Evolutionary conservation across 2,329 filamentous ascomycete genomes (phyloP), one percentile per base, ranked within the genome.

Genomic region (Colletotrichum aenigma): DNA sequence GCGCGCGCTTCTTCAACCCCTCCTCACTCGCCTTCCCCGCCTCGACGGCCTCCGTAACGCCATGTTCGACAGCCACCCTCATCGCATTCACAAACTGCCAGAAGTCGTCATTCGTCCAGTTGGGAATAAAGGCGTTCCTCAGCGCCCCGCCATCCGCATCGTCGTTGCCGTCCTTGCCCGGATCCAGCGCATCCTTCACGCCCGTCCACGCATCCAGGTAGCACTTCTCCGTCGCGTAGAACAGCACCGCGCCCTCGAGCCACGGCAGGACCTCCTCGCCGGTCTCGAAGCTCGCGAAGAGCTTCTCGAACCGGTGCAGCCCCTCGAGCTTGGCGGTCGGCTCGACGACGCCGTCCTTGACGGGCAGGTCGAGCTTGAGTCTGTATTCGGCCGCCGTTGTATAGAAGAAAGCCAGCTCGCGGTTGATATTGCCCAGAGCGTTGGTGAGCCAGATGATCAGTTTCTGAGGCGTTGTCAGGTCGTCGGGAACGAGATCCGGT

Each of bases 141-240:
- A 94, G 82, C 7, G 92, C 93, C 0, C 93, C 93, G 0, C 92
- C 92, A 81, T 94, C 93, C 1, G 85, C 85, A 80, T 94, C 92
- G n/a, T 82, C 79, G 15, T 13, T 32, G 8, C 66, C 38, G 21
- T 66, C 71, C 7, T 16, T 28, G 5, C 10, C 52, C 18, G 76
- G 76, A 3, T 79, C 78, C 21, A 85, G 81, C 78, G 88, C 83
- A 6, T 81, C 77, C 76, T 82, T 86, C 5, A 89, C 88, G 81
- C 87, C 89, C 12, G 85, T 86, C 92, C 92, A 93, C 15, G 91
- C 88, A 52, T 89, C 86, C 21, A 93, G 81, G 80, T 93, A 93
- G 75, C 88, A 89, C 62, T 88, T 91, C 84, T 96, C 94, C 2
- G 93, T 95, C n/a, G 91, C 92, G 92, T 93, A 96, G 28, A 96